Evolutionary conservation across 345 rosid species (phyloP), one percentile per base, ranked within the genome.

Genomic region (Arabis hirsuta): DNA sequence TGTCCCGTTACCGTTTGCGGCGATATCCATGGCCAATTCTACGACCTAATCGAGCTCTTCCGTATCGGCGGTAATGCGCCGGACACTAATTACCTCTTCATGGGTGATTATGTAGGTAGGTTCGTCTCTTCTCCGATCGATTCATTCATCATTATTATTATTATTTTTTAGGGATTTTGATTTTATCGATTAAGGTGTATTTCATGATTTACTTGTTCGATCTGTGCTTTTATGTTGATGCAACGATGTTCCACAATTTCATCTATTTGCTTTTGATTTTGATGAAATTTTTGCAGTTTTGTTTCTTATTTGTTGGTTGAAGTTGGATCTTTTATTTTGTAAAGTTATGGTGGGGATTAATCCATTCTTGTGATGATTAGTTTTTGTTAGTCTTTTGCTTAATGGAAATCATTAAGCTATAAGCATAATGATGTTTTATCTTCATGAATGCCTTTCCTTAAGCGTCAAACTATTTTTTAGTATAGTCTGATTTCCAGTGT

Each of bases 1-100:
- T 95, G 99, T 81, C 99, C 99, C 38, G 98, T 94, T 63, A 94
- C 98, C 46, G 91, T 94, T 12, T 94, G 98, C 70, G 98, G 98
- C 27, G 99, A 95, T 82, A 95, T 95, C 62, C 99, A 95, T 66
- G 99, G 99, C 1, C 99, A 95, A 82, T 95, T 95, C 73, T 95
- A 95, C 65, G 99, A 95, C 83, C 93, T 95, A 58, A 79, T 95
- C 63, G 99, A 95, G 83, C 96, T 95, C n/a, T 95, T 95, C 73
- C 83, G 87, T 53, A 95, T 95, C 26, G 99, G 99, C 19, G 99
- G 99, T 74, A 88, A 87, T 69, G 84, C 99, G 24, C 99, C 99
- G 0, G 96, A 91, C 51, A 95, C 99, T 22, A 95, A 95, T 83
- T 95, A 95, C 74, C 93, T 95, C 77, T 95, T 95, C 78, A 95